Evolutionary conservation across 2,329 filamentous ascomycete species (phyloP).

Genomic region (Aspergillus proliferans): DNA sequence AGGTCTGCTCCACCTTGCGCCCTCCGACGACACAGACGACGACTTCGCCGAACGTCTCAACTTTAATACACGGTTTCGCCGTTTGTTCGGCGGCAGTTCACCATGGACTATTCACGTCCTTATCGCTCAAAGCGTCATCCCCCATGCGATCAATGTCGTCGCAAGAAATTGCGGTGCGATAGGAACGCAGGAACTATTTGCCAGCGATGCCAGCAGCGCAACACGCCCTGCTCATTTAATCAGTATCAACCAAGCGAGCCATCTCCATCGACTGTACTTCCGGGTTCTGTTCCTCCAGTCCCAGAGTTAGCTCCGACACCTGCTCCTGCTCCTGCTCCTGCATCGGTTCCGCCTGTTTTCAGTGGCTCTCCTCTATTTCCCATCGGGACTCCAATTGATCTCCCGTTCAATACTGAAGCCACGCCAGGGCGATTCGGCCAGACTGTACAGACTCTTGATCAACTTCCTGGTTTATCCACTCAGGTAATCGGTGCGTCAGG

Average conservation of each 20-base stretch:
- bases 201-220: conserved; percentile 6
- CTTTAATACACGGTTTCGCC: background rate
- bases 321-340: background rate
- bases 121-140: conserved; percentile 19
- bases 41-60: background rate
- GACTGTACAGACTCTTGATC: conserved; percentile 17
- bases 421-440: conserved; percentile 1
- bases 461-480: conserved; percentile 15
- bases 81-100: background rate
- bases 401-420: background rate
- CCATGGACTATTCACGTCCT: conserved; percentile 7
- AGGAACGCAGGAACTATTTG: conserved; percentile 4
- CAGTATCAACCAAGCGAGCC: background rate
- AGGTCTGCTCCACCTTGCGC: background rate
- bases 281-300: too few relatives aligned
- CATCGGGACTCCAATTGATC: background rate
- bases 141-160: conserved; percentile 18
- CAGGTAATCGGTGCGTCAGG: conserved; percentile 23
- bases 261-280: background rate
- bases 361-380: background rate
- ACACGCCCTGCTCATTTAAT: conserved; percentile 3
- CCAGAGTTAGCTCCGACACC: background rate
- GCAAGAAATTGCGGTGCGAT: conserved; percentile 15
- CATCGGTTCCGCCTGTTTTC: background rate
- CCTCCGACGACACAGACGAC: background rate